Evolutionary conservation across 805 yeast species (phyloP).

Genomic region (Kazachstania africana): DNA sequence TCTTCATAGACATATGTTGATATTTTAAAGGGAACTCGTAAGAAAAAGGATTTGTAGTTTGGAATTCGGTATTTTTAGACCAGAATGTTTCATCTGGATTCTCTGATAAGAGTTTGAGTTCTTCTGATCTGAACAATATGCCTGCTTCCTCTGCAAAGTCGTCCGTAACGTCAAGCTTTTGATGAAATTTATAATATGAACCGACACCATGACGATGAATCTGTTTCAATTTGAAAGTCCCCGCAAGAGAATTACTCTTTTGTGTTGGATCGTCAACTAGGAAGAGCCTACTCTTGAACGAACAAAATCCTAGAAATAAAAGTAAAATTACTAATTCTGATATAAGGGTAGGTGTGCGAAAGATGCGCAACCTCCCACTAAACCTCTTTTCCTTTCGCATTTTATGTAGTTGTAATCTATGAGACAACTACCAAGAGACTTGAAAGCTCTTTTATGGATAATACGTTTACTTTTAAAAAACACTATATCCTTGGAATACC

Average conservation of each 20-base stretch:
- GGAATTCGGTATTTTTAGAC: slow-evolving; percentile 9
- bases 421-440: too few species aligned
- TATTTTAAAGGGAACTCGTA: slow-evolving; percentile 10
- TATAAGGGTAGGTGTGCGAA: too few species aligned
- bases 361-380: too few species aligned
- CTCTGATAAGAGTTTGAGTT: slow-evolving; percentile 1
- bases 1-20: slow-evolving; percentile 13
- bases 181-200: slow-evolving; percentile 5
- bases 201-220: slow-evolving; percentile 19
- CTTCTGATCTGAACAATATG: slow-evolving; percentile 5
- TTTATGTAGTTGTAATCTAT: too few species aligned
- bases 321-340: too few species aligned
- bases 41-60: slow-evolving; percentile 18
- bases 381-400: too few species aligned
- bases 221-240: slow-evolving; percentile 13
- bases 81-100: slow-evolving; percentile 8
- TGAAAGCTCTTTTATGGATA: too few species aligned
- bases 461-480: too few species aligned
- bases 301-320: too few species aligned
- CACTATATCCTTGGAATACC: too few species aligned
- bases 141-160: slow-evolving; percentile 10
- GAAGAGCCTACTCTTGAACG: too few species aligned
- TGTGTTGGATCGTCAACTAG: too few species aligned
- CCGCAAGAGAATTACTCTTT: background rate
- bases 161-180: slow-evolving; percentile 13